Conservation (phyloP, 805 yeast genomes). For the Candida patagonica region DNA sequence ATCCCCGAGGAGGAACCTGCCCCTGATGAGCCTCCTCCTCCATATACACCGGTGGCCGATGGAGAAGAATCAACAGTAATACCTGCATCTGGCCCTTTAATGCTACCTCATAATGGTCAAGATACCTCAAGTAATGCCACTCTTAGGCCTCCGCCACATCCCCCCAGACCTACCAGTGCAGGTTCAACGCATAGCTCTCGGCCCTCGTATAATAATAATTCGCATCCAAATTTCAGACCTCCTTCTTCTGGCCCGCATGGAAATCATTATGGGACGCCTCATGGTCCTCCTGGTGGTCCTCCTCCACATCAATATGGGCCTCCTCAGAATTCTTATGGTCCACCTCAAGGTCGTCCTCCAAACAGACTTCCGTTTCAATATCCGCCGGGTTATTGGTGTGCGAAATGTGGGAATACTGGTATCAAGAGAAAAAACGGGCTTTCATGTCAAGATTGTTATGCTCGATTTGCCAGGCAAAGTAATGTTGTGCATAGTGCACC, state of each 20-base stretch:
- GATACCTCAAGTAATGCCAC: slow-evolving; percentile 7
- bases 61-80: slow-evolving; percentile 4
- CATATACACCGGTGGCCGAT: slow-evolving; percentile 14
- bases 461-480: slow-evolving; percentile 41
- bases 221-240: slow-evolving; percentile 1
- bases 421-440: slow-evolving; percentile 48
- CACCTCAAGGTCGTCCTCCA: slow-evolving; percentile 19
- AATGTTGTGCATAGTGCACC: slow-evolving; percentile 15
- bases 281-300: slow-evolving; percentile 4
- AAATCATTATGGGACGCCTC: slow-evolving; percentile 25
- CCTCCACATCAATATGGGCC: slow-evolving; percentile 6
- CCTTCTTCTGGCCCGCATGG: slow-evolving; percentile 17
- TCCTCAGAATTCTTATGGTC: slow-evolving; percentile 12
- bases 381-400: slow-evolving; percentile 53
- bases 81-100: slow-evolving; percentile 4
- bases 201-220: not conserved
- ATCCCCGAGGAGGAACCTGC: slow-evolving; percentile 15
- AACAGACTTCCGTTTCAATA: slow-evolving; percentile 56
- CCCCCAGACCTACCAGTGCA: slow-evolving; percentile 1
- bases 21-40: slow-evolving; percentile 19
- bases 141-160: slow-evolving; percentile 6
- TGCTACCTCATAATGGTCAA: slow-evolving; percentile 4
- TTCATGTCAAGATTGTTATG: slow-evolving; percentile 66
- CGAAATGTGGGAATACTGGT: slow-evolving; percentile 70
- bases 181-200: not conserved